Evolutionary conservation across 768 basidiomycete species (phyloP).

Genomic region (Sutorius australiensis): DNA sequence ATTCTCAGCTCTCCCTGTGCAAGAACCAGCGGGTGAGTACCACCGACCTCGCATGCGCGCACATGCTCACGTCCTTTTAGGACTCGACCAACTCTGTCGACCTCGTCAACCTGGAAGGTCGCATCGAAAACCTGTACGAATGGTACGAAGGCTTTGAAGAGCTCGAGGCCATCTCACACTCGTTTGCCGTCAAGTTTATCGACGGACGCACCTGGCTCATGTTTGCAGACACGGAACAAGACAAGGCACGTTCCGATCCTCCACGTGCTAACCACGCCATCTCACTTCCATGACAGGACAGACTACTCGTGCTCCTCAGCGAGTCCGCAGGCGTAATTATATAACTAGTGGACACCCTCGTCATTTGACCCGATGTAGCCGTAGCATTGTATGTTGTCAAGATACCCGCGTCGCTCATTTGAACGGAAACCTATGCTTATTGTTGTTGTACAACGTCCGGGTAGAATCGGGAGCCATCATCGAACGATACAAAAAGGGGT

Average conservation of each 20-base stretch:
- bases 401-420: conserved; percentile 13
- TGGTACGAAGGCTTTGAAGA: conserved; percentile 70
- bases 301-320: conserved; percentile 26
- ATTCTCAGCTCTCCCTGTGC: conserved; percentile 43
- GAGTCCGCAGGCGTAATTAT: conserved; percentile 30
- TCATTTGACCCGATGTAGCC: conserved; percentile 15
- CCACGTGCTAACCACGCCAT: not conserved
- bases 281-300: conserved; percentile 19
- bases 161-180: conserved; percentile 58
- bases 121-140: conserved; percentile 48
- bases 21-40: conserved; percentile 46
- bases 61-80: conserved; percentile 17
- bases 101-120: conserved; percentile 44
- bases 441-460: not conserved
- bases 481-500: not conserved
- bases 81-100: conserved; percentile 29
- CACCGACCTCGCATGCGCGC: not conserved
- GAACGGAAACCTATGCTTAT: not conserved
- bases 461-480: not conserved
- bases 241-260: conserved; percentile 43
- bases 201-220: conserved; percentile 51
- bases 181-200: conserved; percentile 62
- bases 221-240: conserved; percentile 59
- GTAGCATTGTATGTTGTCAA: conserved; percentile 10
- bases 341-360: conserved; percentile 15